Evolutionary conservation across 2,329 filamentous ascomycete species (phyloP).

Genomic region (Ceratocystis lukuohia): DNA sequence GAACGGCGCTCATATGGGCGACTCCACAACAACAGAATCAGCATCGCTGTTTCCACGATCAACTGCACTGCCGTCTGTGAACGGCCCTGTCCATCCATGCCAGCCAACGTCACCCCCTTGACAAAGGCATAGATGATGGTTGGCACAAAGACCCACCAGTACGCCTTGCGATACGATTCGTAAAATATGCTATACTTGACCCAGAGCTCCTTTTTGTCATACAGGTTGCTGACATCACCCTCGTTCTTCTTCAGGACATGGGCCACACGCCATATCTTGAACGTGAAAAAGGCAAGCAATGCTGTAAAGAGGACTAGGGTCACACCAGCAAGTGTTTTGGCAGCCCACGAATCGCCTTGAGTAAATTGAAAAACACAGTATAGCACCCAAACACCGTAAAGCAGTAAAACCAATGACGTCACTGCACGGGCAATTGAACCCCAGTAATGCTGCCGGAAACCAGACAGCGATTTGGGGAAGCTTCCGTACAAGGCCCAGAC

Average conservation of each 20-base stretch:
- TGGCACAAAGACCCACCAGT: constrained; percentile 96
- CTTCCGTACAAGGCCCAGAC: constrained; percentile 78
- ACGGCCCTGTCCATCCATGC: constrained; percentile 72
- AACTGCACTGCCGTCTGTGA: constrained; percentile 68
- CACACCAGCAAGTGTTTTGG: constrained; percentile 67
- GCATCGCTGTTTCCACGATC: constrained; percentile 65
- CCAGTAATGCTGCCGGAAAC: constrained; percentile 96
- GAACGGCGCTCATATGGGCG: constrained; percentile 79
- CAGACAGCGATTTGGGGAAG: constrained; percentile 64
- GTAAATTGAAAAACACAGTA: constrained; percentile 97
- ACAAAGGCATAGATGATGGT: constrained; percentile 80
- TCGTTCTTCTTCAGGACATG: constrained; percentile 59
- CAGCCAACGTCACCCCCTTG: constrained; percentile 76
- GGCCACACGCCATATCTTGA: constrained; percentile 68
- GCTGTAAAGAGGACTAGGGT: constrained; percentile 71
- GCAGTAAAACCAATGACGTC: constrained; percentile 74
- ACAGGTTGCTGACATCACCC: constrained; percentile 60
- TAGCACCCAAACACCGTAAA: constrained; percentile 90
- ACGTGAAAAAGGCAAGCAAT: constrained; percentile 69
- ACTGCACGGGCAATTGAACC: constrained; percentile 77
- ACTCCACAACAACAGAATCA: constrained; percentile 67
- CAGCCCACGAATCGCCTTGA: constrained; percentile 85
- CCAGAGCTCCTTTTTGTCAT: constrained; percentile 83
- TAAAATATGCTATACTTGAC: constrained; percentile 96
- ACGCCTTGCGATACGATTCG: constrained; percentile 83